A percentile compares a stretch with the other conserved stretches of the same genome.
Evolutionary conservation across 495 filamentous ascomycete species (phyloP).

Genomic region (Trichoderma reesei): DNA sequence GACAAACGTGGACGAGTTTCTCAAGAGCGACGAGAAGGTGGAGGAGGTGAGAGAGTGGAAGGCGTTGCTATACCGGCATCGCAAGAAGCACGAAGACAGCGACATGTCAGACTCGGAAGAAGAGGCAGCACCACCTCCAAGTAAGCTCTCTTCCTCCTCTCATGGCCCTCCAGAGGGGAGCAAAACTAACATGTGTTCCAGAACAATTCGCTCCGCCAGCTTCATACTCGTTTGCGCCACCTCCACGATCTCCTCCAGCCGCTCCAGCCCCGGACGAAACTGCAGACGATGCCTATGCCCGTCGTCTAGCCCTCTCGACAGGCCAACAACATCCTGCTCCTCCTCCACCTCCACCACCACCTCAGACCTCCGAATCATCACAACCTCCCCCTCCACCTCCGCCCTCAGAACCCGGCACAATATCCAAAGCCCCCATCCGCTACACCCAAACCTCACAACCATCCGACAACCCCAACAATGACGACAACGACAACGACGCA

Average conservation of each 20-base stretch:
- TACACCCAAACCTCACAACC: constrained; percentile 56
- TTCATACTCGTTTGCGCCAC: constrained; percentile 62
- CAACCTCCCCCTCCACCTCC: constrained; percentile 32
- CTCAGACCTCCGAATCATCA: constrained; percentile 23
- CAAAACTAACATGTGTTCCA: constrained; percentile 19
- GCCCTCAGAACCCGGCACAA: constrained; percentile 47
- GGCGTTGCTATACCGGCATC: constrained; percentile 68
- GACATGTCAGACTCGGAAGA: constrained; percentile 51
- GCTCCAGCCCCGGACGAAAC: constrained; percentile 44
- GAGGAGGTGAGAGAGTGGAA: constrained; percentile 82
- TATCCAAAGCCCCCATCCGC: constrained; percentile 79
- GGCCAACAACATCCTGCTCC: constrained; percentile 28
- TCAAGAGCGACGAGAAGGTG: constrained; percentile 74
- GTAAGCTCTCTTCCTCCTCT: constrained; percentile 23
- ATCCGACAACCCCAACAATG: constrained; percentile 26
- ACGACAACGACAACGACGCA: constrained; percentile 30
- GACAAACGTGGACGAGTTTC: constrained; percentile 80
- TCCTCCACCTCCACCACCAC: constrained; percentile 22
- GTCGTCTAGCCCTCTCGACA: constrained; percentile 47
- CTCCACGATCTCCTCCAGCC: constrained; percentile 42
- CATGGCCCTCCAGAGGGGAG: background rate
- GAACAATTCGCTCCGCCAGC: constrained; percentile 64
- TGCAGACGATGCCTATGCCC: constrained; percentile 63
- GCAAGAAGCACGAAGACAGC: constrained; percentile 37
- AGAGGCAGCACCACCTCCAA: constrained; percentile 41